A percentile compares a stretch with the other conserved stretches of the same genome.
Conservation (phyloP, 2,329 filamentous ascomycete genomes). For the Penicillium sp. region DNA sequence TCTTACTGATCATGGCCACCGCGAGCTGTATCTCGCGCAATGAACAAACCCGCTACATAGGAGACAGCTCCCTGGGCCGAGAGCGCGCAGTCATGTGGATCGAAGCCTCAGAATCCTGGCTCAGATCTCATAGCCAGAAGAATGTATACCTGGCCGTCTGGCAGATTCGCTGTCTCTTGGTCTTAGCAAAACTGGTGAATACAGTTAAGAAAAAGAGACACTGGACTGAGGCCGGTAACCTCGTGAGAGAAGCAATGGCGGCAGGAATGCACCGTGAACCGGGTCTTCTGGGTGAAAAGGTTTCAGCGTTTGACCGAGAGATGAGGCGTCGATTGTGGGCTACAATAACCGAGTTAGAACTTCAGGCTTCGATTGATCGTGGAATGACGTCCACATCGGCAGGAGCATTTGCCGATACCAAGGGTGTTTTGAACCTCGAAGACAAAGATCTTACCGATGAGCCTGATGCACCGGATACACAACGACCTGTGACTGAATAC, state of each 20-base stretch:
- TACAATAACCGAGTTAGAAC: conserved; percentile 53
- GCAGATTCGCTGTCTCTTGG: conserved; percentile 50
- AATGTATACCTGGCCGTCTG: conserved; percentile 50
- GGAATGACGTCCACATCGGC: conserved; percentile 46
- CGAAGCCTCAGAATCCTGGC: conserved; percentile 19
- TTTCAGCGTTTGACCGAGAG: conserved; percentile 50
- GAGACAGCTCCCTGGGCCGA: conserved; percentile 17
- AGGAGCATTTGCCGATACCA: conserved; percentile 13
- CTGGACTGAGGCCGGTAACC: conserved; percentile 50
- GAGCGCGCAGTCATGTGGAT: conserved; percentile 22
- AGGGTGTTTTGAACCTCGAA: conserved; percentile 25
- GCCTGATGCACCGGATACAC: not conserved
- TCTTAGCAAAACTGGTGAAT: conserved; percentile 50
- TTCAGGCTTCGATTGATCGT: conserved; percentile 52
- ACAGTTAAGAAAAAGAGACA: conserved; percentile 52
- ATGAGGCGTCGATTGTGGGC: conserved; percentile 50
- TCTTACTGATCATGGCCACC: conserved; percentile 23
- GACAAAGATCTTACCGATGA: conserved; percentile 23
- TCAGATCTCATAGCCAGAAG: conserved; percentile 48
- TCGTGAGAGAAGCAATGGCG: conserved; percentile 51
- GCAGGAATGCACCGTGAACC: conserved; percentile 54
- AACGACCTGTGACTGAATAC: conserved; percentile 9
- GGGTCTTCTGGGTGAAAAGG: conserved; percentile 34
- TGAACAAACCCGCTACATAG: conserved; percentile 15
- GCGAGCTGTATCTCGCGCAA: conserved; percentile 12